Evolutionary conservation across 179 eudicot genomes (phyloP).

Genomic region (Kewa caespitosa): DNA sequence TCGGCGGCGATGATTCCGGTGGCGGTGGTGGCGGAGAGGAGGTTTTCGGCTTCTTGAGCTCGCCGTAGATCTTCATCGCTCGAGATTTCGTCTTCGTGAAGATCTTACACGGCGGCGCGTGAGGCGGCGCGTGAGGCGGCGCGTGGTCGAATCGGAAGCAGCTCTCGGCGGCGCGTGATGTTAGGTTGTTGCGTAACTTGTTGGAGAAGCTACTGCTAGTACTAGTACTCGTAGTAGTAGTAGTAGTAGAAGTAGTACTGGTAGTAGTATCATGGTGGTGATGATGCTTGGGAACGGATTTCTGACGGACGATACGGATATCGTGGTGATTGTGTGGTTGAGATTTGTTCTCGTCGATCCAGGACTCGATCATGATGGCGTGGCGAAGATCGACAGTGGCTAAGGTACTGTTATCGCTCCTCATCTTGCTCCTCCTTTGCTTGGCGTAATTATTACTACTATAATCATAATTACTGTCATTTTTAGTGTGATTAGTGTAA

Average conservation of each 20-base stretch:
- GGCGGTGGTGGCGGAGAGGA: conserved; percentile 11
- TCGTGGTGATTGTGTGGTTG: conserved; percentile 9
- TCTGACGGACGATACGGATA: conserved; percentile 26
- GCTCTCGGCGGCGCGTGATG: conserved; percentile 8
- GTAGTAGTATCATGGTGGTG: background rate
- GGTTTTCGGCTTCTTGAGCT: conserved; percentile 57
- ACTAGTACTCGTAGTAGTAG: background rate
- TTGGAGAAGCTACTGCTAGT: background rate
- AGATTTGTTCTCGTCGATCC: conserved; percentile 43
- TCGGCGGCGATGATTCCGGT: conserved; percentile 24
- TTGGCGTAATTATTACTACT: conserved; percentile 6
- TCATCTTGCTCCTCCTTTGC: conserved; percentile 26
- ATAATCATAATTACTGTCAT: background rate
- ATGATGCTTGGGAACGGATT: conserved; percentile 22
- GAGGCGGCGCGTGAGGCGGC: conserved; percentile 26
- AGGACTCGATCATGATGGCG: conserved; percentile 70
- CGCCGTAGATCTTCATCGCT: conserved; percentile 70
- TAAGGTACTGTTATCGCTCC: conserved; percentile 28
- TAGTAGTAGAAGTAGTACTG: no score
- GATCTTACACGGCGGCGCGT: conserved; percentile 27
- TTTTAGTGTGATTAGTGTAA: background rate
- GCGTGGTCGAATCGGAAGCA: background rate
- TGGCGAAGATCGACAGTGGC: conserved; percentile 54
- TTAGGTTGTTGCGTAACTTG: conserved; percentile 11
- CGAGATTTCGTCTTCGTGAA: conserved; percentile 56